Conservation (phyloP, 2,329 filamentous ascomycete genomes). For the Phaeosphaeriaceae sp. region DNA sequence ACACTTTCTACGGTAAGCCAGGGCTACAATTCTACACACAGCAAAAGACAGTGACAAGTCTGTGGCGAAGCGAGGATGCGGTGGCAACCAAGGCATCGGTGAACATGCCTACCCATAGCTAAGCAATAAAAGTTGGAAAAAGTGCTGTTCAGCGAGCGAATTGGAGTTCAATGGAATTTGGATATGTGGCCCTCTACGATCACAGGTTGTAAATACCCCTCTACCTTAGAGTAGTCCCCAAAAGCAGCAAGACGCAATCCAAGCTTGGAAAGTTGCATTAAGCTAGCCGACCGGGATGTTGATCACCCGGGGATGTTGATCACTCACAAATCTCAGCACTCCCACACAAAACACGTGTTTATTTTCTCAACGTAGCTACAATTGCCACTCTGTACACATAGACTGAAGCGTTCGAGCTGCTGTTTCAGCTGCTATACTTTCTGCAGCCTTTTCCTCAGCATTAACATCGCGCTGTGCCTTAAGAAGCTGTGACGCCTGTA, state of each 20-base stretch:
- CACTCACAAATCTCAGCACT: too few relatives aligned
- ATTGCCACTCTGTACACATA: too few relatives aligned
- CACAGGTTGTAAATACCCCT: too few relatives aligned
- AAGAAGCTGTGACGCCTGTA: conserved; percentile 1
- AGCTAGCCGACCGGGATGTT: too few relatives aligned
- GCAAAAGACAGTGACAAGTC: conserved; percentile 92
- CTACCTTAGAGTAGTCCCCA: too few relatives aligned
- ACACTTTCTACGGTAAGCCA: conserved; percentile 93
- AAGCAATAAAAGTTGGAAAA: conserved; percentile 3
- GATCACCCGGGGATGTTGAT: too few relatives aligned
- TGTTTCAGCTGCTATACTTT: conserved; percentile 6
- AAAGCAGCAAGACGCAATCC: background rate
- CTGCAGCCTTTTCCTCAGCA: conserved; percentile 1
- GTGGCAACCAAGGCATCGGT: conserved; percentile 84
- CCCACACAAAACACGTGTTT: too few relatives aligned
- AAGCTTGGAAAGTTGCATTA: too few relatives aligned
- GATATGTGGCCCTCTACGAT: too few relatives aligned
- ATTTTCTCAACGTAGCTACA: too few relatives aligned
- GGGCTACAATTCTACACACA: conserved; percentile 96
- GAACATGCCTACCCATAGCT: conserved; percentile 77
- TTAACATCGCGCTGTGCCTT: background rate
- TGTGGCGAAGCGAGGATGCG: conserved; percentile 88
- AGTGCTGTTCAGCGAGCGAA: background rate
- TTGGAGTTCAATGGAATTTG: background rate
- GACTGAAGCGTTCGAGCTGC: conserved; percentile 3